Base-by-base conservation (phyloP, 495 filamentous ascomycete genomes). In the Penicillium crystallinum region DNA sequence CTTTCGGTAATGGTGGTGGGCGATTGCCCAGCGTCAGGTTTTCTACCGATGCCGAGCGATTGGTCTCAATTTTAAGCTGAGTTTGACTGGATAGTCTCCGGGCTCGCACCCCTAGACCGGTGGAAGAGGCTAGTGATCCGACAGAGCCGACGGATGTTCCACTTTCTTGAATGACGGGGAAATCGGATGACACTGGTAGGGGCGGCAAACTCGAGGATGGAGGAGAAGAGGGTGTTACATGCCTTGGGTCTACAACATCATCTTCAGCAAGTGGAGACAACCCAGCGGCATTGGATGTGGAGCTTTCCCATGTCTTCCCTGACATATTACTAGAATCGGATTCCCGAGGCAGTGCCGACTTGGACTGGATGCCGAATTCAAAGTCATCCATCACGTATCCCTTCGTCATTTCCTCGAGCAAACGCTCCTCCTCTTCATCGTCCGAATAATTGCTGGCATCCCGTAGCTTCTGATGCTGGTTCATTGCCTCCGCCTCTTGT, bases 331-430 rank as follows among this genome's bases (percentile, higher is more conserved):
- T 97, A 0, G 90, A 96, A 60, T 87, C 88, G 2, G 91, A 95
- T 62, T 95, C 89, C 50, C 92, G 81, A 31, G 92, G 92, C 22
- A 96, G 74, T 12, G 86, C 80, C 9, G 87, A 85, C 54, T 87
- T 91, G 3, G 82, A 79, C 58, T 83, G 83, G 15, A 83, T 62
- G 41, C 83, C 87, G 66, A 95, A 88, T 49, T 91, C 79, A 61
- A 95, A 92, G 48, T 92, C 89, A 50, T 93, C 89, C 74, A 96
- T 85, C 27, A 87, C 78, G 62, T 92, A 95, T 42, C 87, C 90
- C 54, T 79, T 82, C 1, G 90, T 93, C 83, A 96, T 92, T 64
- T 96, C 90, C 57, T 98, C 93, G 33, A 98, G 68, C 53, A 97
- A 76, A 33, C 90, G 81, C 62, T 97, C 91, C 64, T 96, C 93